Base-by-base conservation (phyloP, 805 yeast species). In the Wickerhamiella alocasiicola region DNA sequence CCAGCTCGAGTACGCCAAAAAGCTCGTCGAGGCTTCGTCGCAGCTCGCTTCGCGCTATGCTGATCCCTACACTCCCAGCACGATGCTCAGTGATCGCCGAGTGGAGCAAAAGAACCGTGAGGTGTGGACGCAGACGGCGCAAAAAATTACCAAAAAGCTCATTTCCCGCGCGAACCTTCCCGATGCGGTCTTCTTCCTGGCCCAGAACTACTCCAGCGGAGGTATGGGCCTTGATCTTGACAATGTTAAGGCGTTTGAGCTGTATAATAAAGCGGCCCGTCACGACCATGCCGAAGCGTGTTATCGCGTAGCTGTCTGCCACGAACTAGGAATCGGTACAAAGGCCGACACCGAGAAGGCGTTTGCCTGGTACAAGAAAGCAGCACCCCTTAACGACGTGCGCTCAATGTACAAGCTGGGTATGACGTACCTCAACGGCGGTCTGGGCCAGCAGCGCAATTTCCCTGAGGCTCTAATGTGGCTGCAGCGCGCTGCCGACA, bases 391-490 rank as follows among this genome's bases (percentile, higher is more conserved):
- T 17, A 79, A 78, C 4, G 74, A 71, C 47, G 72, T 70, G 3
- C 68, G 76, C 11, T 76, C 84, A 17, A 78, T 79, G 81, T 79
- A 77, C 60, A 78, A 79, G 56, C 59, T 80, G 13, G 91, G 85
- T 5, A 70, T 76, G 72, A 65, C 76, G 34, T 64, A 69, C 48
- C 62, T 77, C 13, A 65, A 71, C 13, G 79, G 78, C 2, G 52
- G 55, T 13, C 49, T 68, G 2, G 60, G 63, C 18, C 65, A 61
- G 42, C 55, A 55, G 6, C 60, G 62, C 47, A 59, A 65, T 33
- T 62, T 68, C 11, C 49, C 55, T 30, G 63, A 63, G 44, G 71
- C 78, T 2, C 47, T 74, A 6, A 52, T 61, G 18, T 74, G 78
- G 78, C 62, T 74, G 17, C 56, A 63, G 39, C 62, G 67, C 35